These are phyloP conservation scores for Coix lacrymajobi DNA, from an alignment of 176 grass and related monocot species.

Conservation along the genomic window DNA sequence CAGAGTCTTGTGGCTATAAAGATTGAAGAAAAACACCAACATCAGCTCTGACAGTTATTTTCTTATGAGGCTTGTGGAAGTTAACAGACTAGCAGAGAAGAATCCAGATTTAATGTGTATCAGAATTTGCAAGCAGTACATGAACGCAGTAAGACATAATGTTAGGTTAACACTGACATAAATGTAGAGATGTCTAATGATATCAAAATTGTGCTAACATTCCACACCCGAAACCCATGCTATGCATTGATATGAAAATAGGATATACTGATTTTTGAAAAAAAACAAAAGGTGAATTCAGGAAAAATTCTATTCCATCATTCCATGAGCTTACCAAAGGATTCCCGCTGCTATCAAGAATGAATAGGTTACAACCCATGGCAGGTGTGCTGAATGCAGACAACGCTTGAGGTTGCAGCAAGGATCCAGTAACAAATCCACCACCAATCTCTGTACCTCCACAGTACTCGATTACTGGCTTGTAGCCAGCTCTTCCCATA, in stretches of 20 bases:
- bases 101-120: neutral
- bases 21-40: neutral
- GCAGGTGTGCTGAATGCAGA: conserved; percentile 92
- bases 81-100: neutral
- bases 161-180: neutral
- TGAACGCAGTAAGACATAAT: neutral
- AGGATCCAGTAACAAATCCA: conserved; percentile 76
- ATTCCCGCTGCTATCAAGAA: conserved; percentile 58
- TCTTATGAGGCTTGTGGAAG: neutral
- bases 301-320: neutral
- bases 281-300: neutral
- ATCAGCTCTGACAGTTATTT: neutral
- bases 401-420: conserved; percentile 83
- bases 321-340: conserved; percentile 61
- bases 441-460: conserved; percentile 96
- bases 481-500: conserved; percentile 96
- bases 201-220: neutral
- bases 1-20: conserved; percentile 51
- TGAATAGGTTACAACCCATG: conserved; percentile 84
- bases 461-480: conserved; percentile 93
- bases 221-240: neutral
- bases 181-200: neutral
- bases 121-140: neutral
- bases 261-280: neutral
- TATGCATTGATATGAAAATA: neutral